Evolutionary conservation across 2,329 filamentous ascomycete species (phyloP).

Genomic region (Conoideocrella luteorostrata): DNA sequence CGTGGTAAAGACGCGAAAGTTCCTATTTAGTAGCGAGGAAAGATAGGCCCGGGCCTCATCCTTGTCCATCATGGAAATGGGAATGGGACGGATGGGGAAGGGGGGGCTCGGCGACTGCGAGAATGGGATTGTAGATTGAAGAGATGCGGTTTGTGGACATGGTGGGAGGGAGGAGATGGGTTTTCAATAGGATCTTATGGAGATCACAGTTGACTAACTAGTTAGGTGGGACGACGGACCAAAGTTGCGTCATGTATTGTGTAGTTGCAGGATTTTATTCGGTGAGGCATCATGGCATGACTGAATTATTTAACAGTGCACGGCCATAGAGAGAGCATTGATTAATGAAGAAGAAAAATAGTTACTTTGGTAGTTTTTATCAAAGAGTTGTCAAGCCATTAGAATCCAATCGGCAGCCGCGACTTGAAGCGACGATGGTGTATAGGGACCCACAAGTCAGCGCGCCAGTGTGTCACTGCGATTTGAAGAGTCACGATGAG

Average conservation of each 20-base stretch:
- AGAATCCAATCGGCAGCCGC: not conserved
- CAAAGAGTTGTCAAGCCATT: too few relatives aligned
- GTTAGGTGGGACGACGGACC: too few relatives aligned
- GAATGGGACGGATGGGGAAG: not conserved
- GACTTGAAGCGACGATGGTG: not conserved
- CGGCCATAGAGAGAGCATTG: too few relatives aligned
- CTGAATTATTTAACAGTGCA: too few relatives aligned
- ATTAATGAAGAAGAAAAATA: too few relatives aligned
- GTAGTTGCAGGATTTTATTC: too few relatives aligned
- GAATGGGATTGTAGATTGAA: not conserved
- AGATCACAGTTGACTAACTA: too few relatives aligned
- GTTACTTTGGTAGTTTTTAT: too few relatives aligned
- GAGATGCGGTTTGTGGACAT: not conserved
- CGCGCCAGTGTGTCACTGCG: conserved; percentile 3
- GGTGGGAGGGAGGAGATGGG: not conserved
- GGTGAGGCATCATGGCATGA: too few relatives aligned
- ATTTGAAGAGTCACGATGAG: not conserved
- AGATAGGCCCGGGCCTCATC: conserved; percentile 51
- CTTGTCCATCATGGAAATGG: conserved; percentile 36
- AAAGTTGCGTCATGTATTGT: too few relatives aligned
- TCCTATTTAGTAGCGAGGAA: conserved; percentile 66
- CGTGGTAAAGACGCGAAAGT: conserved; percentile 69
- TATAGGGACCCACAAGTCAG: not conserved
- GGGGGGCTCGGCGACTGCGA: too few relatives aligned
- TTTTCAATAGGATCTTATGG: not conserved